These are phyloP conservation scores for Penicillium diatomitis DNA, from an alignment of 495 filamentous ascomycete species.

Conservation along the genomic window DNA sequence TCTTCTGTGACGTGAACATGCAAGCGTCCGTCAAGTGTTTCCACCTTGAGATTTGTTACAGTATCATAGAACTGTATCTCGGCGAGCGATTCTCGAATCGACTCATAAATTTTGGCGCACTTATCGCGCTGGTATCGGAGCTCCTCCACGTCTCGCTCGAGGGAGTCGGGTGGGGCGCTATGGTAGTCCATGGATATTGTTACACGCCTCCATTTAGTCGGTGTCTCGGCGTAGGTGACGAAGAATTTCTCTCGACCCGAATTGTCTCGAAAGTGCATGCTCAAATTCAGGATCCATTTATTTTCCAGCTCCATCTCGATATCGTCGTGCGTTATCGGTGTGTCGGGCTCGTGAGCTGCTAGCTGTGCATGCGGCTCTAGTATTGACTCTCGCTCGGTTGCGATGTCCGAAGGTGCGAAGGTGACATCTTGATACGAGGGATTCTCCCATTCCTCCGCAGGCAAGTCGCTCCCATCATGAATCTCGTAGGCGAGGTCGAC, in stretches of 20 bases:
- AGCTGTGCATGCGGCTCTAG: background rate
- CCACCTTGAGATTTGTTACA: conserved; percentile 91
- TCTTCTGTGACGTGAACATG: conserved; percentile 99
- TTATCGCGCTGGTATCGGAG: conserved; percentile 87
- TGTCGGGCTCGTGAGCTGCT: conserved; percentile 2
- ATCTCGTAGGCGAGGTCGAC: conserved; percentile 18
- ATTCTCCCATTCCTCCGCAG: conserved; percentile 17
- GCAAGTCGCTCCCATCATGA: conserved; percentile 18
- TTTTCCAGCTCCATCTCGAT: conserved; percentile 75
- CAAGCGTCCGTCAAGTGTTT: conserved; percentile 79
- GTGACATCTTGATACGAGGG: conserved; percentile 10
- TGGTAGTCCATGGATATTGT: conserved; percentile 95
- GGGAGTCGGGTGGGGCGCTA: conserved; percentile 64
- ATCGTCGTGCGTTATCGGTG: conserved; percentile 33
- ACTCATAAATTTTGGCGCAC: conserved; percentile 89
- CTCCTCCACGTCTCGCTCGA: conserved; percentile 72
- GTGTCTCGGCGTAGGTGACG: conserved; percentile 79
- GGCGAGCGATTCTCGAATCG: conserved; percentile 80
- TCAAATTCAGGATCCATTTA: conserved; percentile 93
- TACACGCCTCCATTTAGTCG: conserved; percentile 73
- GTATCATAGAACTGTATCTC: conserved; percentile 94
- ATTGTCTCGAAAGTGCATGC: conserved; percentile 96
- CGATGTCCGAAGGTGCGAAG: conserved; percentile 18
- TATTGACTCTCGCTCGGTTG: background rate
- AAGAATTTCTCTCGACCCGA: conserved; percentile 98